Base-by-base conservation (phyloP, 768 basidiomycete species). In the Boletus tylopilopsis region DNA sequence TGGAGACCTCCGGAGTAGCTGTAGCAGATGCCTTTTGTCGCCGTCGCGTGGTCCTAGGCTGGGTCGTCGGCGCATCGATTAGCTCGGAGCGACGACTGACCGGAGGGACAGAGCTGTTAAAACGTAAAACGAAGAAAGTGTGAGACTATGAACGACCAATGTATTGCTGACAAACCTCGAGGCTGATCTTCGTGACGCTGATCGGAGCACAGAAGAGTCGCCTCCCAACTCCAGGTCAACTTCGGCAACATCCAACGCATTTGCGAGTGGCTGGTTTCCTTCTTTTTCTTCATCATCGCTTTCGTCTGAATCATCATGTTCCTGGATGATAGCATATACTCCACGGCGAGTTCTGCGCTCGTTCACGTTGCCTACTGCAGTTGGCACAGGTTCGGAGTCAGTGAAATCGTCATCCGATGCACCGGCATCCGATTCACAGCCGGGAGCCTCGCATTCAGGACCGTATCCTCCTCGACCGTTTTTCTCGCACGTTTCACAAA, bases 401-500 rank as follows among this genome's bases (percentile, higher is more conserved):
- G 60, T 62, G 37, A 66, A 50, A 54, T 66, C 64, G 51, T 63
- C 67, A 37, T 70, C 67, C 10, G 67, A 70, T 42, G 19, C 62
- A 42, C 60, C 64, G 30, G 75, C 77, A 47, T 77, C 78, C 40
- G 78, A 76, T 53, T 71, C 70, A 49, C 74, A 70, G 55, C 77
- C 76, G 23, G 66, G 62, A 7, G 70, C 71, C 47, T 81, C 81
- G 29, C 74, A 75, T 45, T 81, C 79, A 18, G 70, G 71, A 6
- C 71, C 68, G 62, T 92, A 93, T 22, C 90, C 89, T 23, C 90
- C 90, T 47, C 77, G 71, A 18, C 82, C 81, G 42, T 75, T 79
- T 69, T 76, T 82, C 69, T 93, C 90, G 70, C 90, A 93, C 12
- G 86, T 90, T 69, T 90, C 88, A 59, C 90, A 93, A 24, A 93